A percentile compares a stretch with the other conserved stretches of the same genome.
Conservation (phyloP, 441 rosid genomes). For the Theobroma grandiflorum region DNA sequence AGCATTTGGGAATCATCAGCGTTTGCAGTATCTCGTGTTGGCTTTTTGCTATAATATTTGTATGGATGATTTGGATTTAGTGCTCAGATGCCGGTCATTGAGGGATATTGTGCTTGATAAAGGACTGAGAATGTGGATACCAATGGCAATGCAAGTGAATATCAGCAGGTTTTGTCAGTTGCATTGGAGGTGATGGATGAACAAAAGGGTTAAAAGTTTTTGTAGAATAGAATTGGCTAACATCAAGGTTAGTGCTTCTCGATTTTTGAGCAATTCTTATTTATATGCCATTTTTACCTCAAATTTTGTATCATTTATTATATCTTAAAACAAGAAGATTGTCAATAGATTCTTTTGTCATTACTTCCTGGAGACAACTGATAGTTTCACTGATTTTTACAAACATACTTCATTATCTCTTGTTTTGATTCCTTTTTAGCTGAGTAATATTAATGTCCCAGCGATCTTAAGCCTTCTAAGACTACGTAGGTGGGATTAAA, state of each 20-base stretch:
- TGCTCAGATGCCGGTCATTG: slow-evolving; percentile 43
- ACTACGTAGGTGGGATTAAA: neutral
- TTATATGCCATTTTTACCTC: neutral
- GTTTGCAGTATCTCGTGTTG: slow-evolving; percentile 42
- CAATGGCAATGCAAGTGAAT: slow-evolving; percentile 27
- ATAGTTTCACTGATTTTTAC: neutral
- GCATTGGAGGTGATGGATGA: slow-evolving; percentile 46
- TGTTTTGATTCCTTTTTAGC: neutral
- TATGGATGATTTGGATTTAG: slow-evolving; percentile 29
- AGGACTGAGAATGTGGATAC: slow-evolving; percentile 44
- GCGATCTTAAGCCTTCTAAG: neutral
- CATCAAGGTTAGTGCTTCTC: slow-evolving; percentile 5
- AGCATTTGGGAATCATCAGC: slow-evolving; percentile 39
- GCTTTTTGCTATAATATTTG: slow-evolving; percentile 41
- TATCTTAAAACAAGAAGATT: neutral
- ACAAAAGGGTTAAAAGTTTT: neutral
- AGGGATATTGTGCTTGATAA: slow-evolving; percentile 41
- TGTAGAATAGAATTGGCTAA: neutral
- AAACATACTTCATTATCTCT: neutral
- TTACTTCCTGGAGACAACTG: neutral
- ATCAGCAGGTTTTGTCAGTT: slow-evolving; percentile 38
- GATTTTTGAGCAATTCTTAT: neutral
- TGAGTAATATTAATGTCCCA: neutral
- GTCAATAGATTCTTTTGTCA: neutral
- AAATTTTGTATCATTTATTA: neutral